phyloP scores from a whole-genome alignment of 768 basidiomycete species.

The Boletus rubropictus region DNA sequence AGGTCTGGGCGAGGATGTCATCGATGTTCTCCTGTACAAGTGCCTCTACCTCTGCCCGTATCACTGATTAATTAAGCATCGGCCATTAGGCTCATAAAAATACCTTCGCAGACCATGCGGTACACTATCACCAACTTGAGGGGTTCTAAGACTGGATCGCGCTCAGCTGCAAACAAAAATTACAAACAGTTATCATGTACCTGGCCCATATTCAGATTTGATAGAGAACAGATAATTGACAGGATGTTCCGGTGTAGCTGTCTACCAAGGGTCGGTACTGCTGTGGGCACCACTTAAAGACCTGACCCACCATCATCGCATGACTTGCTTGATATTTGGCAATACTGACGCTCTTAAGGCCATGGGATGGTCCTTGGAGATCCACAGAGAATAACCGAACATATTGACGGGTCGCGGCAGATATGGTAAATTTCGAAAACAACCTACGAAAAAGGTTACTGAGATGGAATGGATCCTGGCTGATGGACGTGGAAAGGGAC shows the following conservation, averaged over 20 bases:
- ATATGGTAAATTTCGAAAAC: constrained; percentile 87
- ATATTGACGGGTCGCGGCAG: constrained; percentile 70
- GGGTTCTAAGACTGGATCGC: constrained; percentile 50
- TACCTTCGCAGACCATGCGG: constrained; percentile 80
- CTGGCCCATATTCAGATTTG: constrained; percentile 56
- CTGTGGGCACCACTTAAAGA: neutral
- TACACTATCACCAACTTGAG: constrained; percentile 65
- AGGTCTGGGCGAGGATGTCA: constrained; percentile 34
- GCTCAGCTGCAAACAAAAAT: constrained; percentile 1
- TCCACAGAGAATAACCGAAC: constrained; percentile 66
- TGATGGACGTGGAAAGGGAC: constrained; percentile 34
- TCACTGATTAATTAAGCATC: constrained; percentile 5
- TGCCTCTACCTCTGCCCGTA: constrained; percentile 55
- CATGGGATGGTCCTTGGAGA: constrained; percentile 42
- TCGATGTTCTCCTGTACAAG: constrained; percentile 50
- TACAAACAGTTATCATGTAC: constrained; percentile 31
- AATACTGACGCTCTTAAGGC: constrained; percentile 48
- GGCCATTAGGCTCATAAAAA: neutral
- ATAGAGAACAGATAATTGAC: constrained; percentile 78
- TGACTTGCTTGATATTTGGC: constrained; percentile 43
- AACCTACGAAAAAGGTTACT: constrained; percentile 44
- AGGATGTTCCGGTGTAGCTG: constrained; percentile 67
- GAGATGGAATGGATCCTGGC: neutral
- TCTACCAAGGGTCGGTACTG: constrained; percentile 39
- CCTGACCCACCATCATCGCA: constrained; percentile 42